Conservation (phyloP, 2,329 filamentous ascomycete species). For the Ascochyta clinopodiicola region DNA sequence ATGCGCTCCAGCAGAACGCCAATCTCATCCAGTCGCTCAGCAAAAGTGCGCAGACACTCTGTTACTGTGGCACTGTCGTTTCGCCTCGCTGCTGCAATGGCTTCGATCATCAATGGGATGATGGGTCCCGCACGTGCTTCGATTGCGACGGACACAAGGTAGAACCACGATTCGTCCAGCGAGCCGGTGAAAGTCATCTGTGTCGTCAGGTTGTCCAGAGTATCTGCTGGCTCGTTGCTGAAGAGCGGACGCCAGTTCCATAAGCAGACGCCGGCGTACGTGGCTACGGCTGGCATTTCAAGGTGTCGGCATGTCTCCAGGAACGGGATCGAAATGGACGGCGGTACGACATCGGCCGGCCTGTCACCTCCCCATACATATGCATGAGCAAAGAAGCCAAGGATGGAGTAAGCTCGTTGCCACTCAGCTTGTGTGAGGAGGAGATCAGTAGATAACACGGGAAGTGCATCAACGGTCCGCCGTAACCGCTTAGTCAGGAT, state of each 20-base stretch:
- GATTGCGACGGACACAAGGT: slow-evolving; percentile 92
- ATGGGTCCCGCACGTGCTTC: slow-evolving; percentile 89
- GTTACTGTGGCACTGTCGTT: slow-evolving; percentile 75
- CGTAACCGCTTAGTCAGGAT: slow-evolving; percentile 85
- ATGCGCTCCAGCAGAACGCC: slow-evolving; percentile 80
- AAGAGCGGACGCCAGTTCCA: slow-evolving; percentile 99
- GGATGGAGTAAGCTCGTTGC: slow-evolving; percentile 81
- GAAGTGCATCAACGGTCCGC: slow-evolving; percentile 78
- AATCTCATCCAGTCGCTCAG: slow-evolving; percentile 86
- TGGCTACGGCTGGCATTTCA: slow-evolving; percentile 89
- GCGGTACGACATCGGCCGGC: slow-evolving; percentile 78
- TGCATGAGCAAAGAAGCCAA: slow-evolving; percentile 80
- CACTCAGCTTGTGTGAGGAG: slow-evolving; percentile 87
- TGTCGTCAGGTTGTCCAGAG: slow-evolving; percentile 85
- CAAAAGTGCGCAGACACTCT: slow-evolving; percentile 78
- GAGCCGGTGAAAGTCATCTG: slow-evolving; percentile 92
- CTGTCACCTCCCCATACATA: slow-evolving; percentile 88
- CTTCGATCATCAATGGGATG: slow-evolving; percentile 85
- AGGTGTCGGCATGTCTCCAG: slow-evolving; percentile 77
- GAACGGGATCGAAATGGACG: slow-evolving; percentile 82
- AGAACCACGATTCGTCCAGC: slow-evolving; percentile 98
- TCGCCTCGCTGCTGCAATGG: slow-evolving; percentile 78
- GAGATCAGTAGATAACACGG: slow-evolving; percentile 80
- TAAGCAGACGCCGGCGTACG: slow-evolving; percentile 87
- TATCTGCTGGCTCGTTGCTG: slow-evolving; percentile 78